Evolutionary conservation across 1,139 yeast genomes (phyloP), one percentile per base, ranked within the genome.

Genomic region (Groenewaldozyma sp.): DNA sequence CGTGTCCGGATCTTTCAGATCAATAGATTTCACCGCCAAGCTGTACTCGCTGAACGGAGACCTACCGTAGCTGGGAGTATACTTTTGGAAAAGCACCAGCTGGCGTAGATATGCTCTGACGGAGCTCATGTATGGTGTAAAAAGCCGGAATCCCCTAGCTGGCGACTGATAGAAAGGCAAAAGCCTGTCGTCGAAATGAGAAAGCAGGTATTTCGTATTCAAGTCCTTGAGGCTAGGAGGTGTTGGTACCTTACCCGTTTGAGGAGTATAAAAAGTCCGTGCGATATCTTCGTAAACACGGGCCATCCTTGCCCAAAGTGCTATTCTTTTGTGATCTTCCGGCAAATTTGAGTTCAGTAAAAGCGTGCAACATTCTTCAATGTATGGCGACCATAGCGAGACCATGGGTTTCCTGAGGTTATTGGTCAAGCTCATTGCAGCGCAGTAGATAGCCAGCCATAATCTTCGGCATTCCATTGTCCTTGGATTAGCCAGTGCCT

Each of bases 101-200:
- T 79, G 93, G 56, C 81, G 82, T 16, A 84, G 61, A 53, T 76
- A 81, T 0, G 91, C 88, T 49, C 81, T 84, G 11, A 82, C 77
- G 0, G 91, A 73, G 48, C 73, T 73, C 48, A 72, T 56, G 42
- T 48, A 28, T 33, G 51, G 39, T 22, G 37, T 33, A 35, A 45
- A 39, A n/a, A n/a, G n/a, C n/a, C n/a, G n/a, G n/a, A n/a, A n/a
- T n/a, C n/a, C n/a, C n/a, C n/a, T n/a, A n/a, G n/a, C n/a, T 16
- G 37, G 20, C 35, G 20, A 31, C 35, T 24, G 28, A n/a, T 36
- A 33, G 20, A 28, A 36, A 5, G 38, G 38, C 10, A 33, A 34
- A 2, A 40, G 20, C 21, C 52, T 44, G 11, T 38, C 36, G 19
- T 54, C 58, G 41, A 56, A 56, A 31, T 50, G 47, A 16, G 36